A percentile compares a stretch with the other conserved stretches of the same genome.
phyloP scores from a whole-genome alignment of 192 early-diverging fungal species.

The Coemansia biformis region DNA sequence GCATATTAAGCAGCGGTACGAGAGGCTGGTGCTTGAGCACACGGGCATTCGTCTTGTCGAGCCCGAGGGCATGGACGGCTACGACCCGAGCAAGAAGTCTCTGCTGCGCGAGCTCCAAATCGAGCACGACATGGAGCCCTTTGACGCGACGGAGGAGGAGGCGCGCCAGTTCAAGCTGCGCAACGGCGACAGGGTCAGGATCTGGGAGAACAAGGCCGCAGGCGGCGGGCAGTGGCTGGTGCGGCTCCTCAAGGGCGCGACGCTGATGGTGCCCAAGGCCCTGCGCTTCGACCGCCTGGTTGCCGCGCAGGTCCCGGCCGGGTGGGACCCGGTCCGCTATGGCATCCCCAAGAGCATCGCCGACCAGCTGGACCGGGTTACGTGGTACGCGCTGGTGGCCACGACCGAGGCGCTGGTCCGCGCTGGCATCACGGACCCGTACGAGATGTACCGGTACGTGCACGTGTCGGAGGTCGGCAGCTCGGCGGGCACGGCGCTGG shows the following conservation, averaged over 20 bases:
- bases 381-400: slow-evolving; percentile 81
- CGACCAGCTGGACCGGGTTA: slow-evolving; percentile 84
- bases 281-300: slow-evolving; percentile 81
- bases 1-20: slow-evolving; percentile 86
- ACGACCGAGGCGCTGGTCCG: slow-evolving; percentile 87
- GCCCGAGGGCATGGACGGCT: slow-evolving; percentile 78
- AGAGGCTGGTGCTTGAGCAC: slow-evolving; percentile 83
- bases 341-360: slow-evolving; percentile 88
- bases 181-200: slow-evolving; percentile 72
- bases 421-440: slow-evolving; percentile 91
- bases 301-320: slow-evolving; percentile 89
- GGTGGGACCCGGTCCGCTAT: slow-evolving; percentile 86
- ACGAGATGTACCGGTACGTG: slow-evolving; percentile 93
- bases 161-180: slow-evolving; percentile 78
- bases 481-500: slow-evolving; percentile 79
- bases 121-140: slow-evolving; percentile 81
- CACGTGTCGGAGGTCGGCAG: slow-evolving; percentile 91
- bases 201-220: slow-evolving; percentile 8
- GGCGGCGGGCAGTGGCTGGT: slow-evolving; percentile 63
- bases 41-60: slow-evolving; percentile 91
- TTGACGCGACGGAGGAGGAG: slow-evolving; percentile 83
- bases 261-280: slow-evolving; percentile 86
- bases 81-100: slow-evolving; percentile 81
- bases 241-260: slow-evolving; percentile 79
- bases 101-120: slow-evolving; percentile 84